Conservation (phyloP, 805 yeast genomes). For the Cyberlindnera amylophila region DNA sequence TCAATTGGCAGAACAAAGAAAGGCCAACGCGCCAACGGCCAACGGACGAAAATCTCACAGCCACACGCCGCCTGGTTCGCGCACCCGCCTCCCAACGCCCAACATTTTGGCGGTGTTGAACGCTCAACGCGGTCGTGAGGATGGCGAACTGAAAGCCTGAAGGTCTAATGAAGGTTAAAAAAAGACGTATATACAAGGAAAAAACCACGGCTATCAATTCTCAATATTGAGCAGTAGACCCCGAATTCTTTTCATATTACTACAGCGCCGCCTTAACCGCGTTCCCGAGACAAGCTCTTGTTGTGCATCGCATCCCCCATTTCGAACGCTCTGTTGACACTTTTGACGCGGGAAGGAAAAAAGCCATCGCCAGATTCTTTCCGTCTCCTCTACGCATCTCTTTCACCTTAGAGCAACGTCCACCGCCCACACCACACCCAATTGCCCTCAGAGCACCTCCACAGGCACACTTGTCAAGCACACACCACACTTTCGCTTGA, state of each 20-base stretch:
- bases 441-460: conserved; percentile 6
- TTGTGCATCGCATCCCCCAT: neutral
- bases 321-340: conserved; percentile 9
- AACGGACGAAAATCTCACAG: neutral
- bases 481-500: neutral
- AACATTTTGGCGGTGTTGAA: conserved; percentile 16
- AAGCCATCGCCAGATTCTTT: conserved; percentile 13
- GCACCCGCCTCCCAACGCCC: conserved; percentile 18
- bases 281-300: neutral
- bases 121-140: conserved; percentile 5
- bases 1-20: neutral
- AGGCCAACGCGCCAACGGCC: neutral
- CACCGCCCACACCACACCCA: conserved; percentile 2
- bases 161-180: neutral
- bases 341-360: conserved; percentile 12
- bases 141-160: neutral
- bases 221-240: too few relatives aligned
- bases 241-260: too few relatives aligned
- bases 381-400: conserved; percentile 1
- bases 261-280: neutral
- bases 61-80: conserved; percentile 4
- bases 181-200: too few relatives aligned
- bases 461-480: neutral
- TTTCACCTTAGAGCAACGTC: conserved; percentile 2
- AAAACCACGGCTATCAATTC: neutral